Conservation (phyloP, 306 rosid genomes). For the Mucuna pruriens region DNA sequence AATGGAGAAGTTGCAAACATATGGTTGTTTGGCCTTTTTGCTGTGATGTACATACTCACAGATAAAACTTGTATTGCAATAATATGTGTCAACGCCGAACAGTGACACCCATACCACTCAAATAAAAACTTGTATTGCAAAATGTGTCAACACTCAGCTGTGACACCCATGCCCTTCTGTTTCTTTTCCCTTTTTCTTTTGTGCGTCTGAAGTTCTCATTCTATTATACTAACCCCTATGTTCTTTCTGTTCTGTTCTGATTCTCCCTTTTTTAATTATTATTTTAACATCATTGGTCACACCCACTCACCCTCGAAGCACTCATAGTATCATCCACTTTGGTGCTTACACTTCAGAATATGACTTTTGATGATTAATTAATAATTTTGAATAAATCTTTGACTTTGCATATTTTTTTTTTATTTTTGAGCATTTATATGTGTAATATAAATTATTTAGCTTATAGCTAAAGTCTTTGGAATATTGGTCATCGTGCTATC, state of each 20-base stretch:
- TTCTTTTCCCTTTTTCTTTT: background rate
- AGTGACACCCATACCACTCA: background rate
- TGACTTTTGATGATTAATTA: background rate
- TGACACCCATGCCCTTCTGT: background rate
- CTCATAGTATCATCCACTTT: background rate
- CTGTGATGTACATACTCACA: background rate
- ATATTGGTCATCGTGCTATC: background rate
- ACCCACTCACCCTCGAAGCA: background rate
- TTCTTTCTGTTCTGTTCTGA: background rate
- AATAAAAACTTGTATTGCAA: background rate
- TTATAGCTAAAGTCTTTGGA: background rate
- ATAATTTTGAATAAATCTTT: background rate
- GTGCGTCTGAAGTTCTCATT: background rate
- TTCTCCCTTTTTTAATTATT: background rate
- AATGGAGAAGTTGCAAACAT: background rate
- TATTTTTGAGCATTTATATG: background rate
- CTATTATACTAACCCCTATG: background rate
- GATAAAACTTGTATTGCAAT: background rate
- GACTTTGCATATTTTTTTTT: background rate
- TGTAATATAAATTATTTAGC: background rate
- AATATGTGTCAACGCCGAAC: background rate
- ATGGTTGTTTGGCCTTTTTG: conserved; percentile 7
- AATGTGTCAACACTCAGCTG: background rate
- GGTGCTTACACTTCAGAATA: background rate
- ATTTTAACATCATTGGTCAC: background rate